These are phyloP conservation scores for Fusarium solani-melongenae DNA, from an alignment of 2,329 filamentous ascomycete genomes.

Conservation along the genomic window DNA sequence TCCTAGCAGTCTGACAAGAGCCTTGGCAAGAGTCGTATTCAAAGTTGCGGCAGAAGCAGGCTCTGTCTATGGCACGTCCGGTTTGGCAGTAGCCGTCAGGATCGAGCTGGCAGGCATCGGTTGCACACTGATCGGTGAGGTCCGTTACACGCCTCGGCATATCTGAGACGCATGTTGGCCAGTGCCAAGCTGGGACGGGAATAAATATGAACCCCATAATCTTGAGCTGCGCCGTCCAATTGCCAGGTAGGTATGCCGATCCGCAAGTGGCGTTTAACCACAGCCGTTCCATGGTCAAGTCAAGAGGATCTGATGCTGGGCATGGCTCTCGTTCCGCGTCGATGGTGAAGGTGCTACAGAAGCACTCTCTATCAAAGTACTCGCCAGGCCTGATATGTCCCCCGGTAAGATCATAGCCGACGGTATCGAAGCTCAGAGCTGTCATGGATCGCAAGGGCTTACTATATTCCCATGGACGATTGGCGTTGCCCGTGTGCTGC, in stretches of 20 bases:
- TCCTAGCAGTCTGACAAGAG: background rate
- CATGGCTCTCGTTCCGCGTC: conserved; percentile 10
- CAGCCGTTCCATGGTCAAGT: background rate
- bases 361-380: conserved; percentile 29
- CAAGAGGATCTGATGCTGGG: background rate
- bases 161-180: background rate
- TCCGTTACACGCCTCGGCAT: background rate
- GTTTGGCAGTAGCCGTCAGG: background rate
- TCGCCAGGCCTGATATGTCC: background rate
- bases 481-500: conserved; percentile 12
- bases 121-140: background rate
- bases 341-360: conserved; percentile 13
- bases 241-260: background rate
- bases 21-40: background rate
- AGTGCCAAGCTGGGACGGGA: background rate
- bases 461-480: conserved; percentile 30
- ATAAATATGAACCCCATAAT: background rate
- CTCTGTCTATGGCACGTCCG: background rate
- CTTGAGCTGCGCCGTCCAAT: background rate
- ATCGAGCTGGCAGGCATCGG: background rate
- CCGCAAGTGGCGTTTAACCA: conserved; percentile 30
- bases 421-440: conserved; percentile 16
- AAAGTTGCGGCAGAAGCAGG: background rate
- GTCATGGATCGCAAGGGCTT: background rate
- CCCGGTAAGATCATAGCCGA: conserved; percentile 10